Evolutionary conservation across 202 grass and related monocot species (phyloP), one percentile per base, ranked within the genome.

Genomic region (Zoysia matrella): DNA sequence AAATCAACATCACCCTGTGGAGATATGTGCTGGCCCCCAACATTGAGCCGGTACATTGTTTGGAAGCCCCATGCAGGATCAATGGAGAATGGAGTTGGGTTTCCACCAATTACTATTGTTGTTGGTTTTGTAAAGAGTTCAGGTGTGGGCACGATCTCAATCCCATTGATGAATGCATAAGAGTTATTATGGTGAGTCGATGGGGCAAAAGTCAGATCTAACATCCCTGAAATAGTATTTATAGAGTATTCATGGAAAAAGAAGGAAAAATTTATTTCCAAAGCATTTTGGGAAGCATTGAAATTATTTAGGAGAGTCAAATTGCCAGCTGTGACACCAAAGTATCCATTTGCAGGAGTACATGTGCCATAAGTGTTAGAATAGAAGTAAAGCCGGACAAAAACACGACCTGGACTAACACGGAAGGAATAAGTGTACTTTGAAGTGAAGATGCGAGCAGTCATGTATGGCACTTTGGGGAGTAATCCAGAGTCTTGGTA

Each of bases 321-420:
- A 16, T 14, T 44, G 40, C 40, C 41, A 3, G 64, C 64, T 1
- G 81, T 88, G 67, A 90, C 88, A 67, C 85, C 83, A 41, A 97
- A 97, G 79, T 75, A 87, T 1, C 63, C 88, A 49, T 88, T 62
- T 2, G 57, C 0, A 43, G 74, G 6, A n/a, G 41, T 2, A 52
- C 78, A 70, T 22, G 50, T 78, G 1, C 72, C 82, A 64, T 94
- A 97, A 15, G 30, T 52, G 2, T 2, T 30, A 8, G 92, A 81
- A 55, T 97, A 97, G 43, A 97, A 97, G 80, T 97, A 85, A 56
- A 97, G 92, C 49, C 94, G 92, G 0, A 97, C 47, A 44, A 92
- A 97, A 41, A 92, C 68, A 7, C 81, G 80, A 2, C 92, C 88
- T 1, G 81, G 16, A 40, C 9, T 67, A 16, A 97, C 83, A 44